phyloP scores from a whole-genome alignment of 1,284 basidiomycete species.

The Kalmanozyma brasiliensis region DNA sequence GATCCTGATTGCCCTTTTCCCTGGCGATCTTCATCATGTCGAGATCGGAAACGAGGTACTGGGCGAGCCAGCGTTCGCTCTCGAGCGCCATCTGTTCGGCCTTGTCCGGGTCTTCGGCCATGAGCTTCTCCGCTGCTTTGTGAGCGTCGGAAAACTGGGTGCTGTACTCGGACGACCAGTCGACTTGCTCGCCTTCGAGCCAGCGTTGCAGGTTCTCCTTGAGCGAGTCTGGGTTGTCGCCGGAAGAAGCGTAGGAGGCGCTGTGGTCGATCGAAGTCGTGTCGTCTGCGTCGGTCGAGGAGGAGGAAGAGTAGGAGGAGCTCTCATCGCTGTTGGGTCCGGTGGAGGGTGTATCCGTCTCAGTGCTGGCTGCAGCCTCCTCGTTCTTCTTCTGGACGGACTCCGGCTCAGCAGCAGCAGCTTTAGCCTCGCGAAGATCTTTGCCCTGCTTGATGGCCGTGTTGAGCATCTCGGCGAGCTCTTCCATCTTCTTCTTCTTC shows the following conservation, averaged over 20 bases:
- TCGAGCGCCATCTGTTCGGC: constrained; percentile 54
- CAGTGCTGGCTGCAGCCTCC: neutral
- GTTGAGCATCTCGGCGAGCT: constrained; percentile 46
- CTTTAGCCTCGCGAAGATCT: constrained; percentile 14
- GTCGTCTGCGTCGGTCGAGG: constrained; percentile 30
- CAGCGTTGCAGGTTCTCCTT: constrained; percentile 51
- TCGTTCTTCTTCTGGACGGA: constrained; percentile 5
- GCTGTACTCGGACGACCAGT: constrained; percentile 50
- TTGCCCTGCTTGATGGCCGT: constrained; percentile 39
- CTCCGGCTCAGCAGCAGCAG: constrained; percentile 2
- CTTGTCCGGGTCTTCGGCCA: constrained; percentile 42
- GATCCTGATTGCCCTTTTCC: constrained; percentile 32
- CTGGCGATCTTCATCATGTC: constrained; percentile 48
- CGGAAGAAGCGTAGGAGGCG: constrained; percentile 36
- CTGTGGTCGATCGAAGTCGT: constrained; percentile 24
- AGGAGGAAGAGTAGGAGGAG: constrained; percentile 32
- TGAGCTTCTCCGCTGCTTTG: constrained; percentile 40
- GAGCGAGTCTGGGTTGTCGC: constrained; percentile 32
- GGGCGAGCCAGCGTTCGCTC: constrained; percentile 56
- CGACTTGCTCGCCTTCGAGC: constrained; percentile 54
- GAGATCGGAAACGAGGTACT: constrained; percentile 50
- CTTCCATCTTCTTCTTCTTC: constrained; percentile 41
- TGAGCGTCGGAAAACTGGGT: constrained; percentile 50
- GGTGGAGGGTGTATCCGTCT: constrained; percentile 14
- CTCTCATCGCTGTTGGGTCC: constrained; percentile 1